A percentile compares a stretch with the other conserved stretches of the same genome.
Evolutionary conservation across 805 yeast genomes (phyloP).

Genomic region (baker's yeast (Saccharomyces cerevisiae)): DNA sequence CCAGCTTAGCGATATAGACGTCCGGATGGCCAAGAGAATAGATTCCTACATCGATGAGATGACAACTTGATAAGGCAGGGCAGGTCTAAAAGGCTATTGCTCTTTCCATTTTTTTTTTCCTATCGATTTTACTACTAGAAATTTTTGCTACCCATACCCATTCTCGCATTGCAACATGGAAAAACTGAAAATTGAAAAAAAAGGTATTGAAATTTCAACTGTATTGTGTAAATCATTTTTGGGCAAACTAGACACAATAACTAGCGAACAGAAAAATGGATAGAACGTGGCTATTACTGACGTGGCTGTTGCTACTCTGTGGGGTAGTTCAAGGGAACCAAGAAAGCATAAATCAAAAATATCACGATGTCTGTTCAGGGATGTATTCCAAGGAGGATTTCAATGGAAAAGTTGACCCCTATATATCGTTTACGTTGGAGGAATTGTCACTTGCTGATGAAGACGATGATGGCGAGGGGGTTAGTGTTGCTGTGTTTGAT

Average conservation of each 20-base stretch:
- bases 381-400: conserved; percentile 81
- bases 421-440: conserved; percentile 41
- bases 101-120: neutral
- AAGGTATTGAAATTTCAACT: neutral
- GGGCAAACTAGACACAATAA: neutral
- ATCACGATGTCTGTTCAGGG: conserved; percentile 76
- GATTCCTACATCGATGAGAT: conserved; percentile 29
- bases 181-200: conserved; percentile 4
- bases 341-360: conserved; percentile 42
- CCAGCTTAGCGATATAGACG: conserved; percentile 44
- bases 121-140: neutral
- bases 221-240: neutral
- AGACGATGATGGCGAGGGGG: conserved; percentile 33
- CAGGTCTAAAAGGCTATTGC: neutral
- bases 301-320: neutral
- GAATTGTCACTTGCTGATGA: conserved; percentile 18
- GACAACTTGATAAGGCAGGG: neutral
- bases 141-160: neutral
- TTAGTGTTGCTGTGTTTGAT: conserved; percentile 74
- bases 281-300: neutral
- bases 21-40: conserved; percentile 46
- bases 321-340: conserved; percentile 18
- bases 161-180: neutral
- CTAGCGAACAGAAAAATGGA: neutral
- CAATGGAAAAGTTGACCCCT: conserved; percentile 71